phyloP scores from a whole-genome alignment of 495 filamentous ascomycete species.

The Neurospora tetraspora region DNA sequence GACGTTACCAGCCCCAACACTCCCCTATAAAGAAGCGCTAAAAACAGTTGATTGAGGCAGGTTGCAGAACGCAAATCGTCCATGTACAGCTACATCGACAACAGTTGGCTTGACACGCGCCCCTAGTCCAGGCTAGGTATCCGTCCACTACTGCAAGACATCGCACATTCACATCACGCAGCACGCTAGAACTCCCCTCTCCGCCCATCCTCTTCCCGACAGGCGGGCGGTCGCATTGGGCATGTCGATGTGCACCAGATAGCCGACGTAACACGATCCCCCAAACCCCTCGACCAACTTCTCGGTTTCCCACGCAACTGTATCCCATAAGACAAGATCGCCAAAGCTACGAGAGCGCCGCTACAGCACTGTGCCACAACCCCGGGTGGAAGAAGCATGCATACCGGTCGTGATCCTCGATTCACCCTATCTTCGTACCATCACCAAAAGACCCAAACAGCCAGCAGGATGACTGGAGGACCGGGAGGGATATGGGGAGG shows the following conservation, averaged over 20 bases:
- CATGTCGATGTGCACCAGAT: not conserved
- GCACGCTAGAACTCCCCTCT: not conserved
- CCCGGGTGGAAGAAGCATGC: not conserved
- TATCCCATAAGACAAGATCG: not conserved
- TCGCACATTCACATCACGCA: not conserved
- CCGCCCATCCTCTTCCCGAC: not conserved
- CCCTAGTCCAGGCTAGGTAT: not conserved
- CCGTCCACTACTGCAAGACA: not conserved
- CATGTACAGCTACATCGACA: not conserved
- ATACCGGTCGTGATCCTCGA: not conserved
- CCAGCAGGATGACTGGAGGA: not conserved
- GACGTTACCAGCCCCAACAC: not conserved
- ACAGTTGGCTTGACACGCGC: not conserved
- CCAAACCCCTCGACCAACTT: not conserved
- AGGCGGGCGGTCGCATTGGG: not conserved
- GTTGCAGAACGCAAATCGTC: not conserved
- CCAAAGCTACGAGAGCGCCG: not conserved
- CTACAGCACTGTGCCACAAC: not conserved
- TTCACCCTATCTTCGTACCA: not conserved
- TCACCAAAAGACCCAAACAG: not conserved
- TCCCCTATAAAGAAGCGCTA: not conserved
- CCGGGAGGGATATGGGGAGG: not conserved
- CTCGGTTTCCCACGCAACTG: not conserved
- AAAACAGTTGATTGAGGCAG: not conserved
- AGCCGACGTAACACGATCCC: not conserved